phyloP scores from a whole-genome alignment of 1,284 basidiomycete genomes.

The Naganishia cerealis region DNA sequence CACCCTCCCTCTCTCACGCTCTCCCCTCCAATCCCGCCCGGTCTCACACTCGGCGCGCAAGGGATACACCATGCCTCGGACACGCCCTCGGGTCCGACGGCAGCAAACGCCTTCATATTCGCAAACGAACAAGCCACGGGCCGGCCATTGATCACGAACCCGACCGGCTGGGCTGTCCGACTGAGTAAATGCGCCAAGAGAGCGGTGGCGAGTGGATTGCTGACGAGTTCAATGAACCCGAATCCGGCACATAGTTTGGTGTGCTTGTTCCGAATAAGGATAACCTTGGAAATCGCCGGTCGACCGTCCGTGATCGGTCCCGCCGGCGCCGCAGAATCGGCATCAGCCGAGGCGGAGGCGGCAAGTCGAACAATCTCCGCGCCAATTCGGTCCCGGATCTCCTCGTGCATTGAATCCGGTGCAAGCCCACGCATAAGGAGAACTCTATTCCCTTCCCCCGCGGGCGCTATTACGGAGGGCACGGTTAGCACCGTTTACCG shows the following conservation, averaged over 20 bases:
- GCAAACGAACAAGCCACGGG: conserved; percentile 86
- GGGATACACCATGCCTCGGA: conserved; percentile 43
- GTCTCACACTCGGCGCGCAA: conserved; percentile 59
- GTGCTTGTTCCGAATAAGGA: conserved; percentile 80
- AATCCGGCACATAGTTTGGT: conserved; percentile 84
- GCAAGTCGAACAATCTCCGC: conserved; percentile 66
- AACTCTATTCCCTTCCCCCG: conserved; percentile 56
- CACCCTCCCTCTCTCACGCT: conserved; percentile 53
- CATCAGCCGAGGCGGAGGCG: conserved; percentile 68
- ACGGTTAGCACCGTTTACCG: too few relatives aligned
- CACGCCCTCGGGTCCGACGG: conserved; percentile 48
- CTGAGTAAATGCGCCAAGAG: conserved; percentile 78
- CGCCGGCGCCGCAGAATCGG: conserved; percentile 59
- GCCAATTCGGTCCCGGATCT: conserved; percentile 54
- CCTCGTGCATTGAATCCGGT: conserved; percentile 68
- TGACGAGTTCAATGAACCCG: conserved; percentile 84
- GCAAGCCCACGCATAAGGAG: conserved; percentile 84
- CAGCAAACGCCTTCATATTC: conserved; percentile 78
- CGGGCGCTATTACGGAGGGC: conserved; percentile 32
- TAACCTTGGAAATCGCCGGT: conserved; percentile 77
- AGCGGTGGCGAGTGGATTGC: conserved; percentile 66
- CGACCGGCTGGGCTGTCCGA: conserved; percentile 75
- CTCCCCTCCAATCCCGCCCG: conserved; percentile 26
- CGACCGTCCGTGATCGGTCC: conserved; percentile 69
- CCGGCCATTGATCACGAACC: conserved; percentile 79